Base-by-base conservation (phyloP, 306 rosid species). In the Glycine tomentella region DNA sequence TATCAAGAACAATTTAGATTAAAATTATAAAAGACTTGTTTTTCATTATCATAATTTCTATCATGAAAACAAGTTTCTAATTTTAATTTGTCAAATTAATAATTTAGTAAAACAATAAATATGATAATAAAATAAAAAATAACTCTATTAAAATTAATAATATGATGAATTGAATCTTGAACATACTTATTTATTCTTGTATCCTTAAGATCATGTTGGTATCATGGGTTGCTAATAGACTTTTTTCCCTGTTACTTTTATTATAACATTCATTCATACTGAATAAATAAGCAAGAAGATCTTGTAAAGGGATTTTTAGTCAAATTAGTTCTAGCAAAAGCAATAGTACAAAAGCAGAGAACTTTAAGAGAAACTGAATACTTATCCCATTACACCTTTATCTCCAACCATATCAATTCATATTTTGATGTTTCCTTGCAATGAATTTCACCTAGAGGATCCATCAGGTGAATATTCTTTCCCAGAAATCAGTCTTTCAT, bases 241-340 rank as follows among this genome's bases (percentile, higher is more conserved):
- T 67, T 80, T 45, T 16, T 80, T 69, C 75, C 51, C 49, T 53
- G 64, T 69, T 58, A 20, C 79, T 61, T 74, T 34, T 68, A 25
- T 25, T 76, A 38, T 17, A 61, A 77, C 81, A 53, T 74, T 72
- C 53, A 55, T 79, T 70, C 73, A 78, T 58, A 50, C 79, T 58
- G 57, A 77, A 74, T 31, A 44, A 52, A 65, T 40, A 84, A 87
- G 84, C 84, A 86, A 10, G 11, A 36, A 69, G 25, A 87, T 80
- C 81, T 85, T 75, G 36, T 33, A 70, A 45, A 20, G 75, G 16
- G 81, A 77, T 72, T 78, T 83, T 80, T 72, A 81, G 50, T 74
- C 85, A 87, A 82, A 76, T 79, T 76, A 7, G 74, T 74, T 79
- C 76, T 57, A 69, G 80, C 87, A 89, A 80, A 75, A 78, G 38